phyloP scores from a whole-genome alignment of 2,329 filamentous ascomycete genomes.

The Exophiala xenobiotica region DNA sequence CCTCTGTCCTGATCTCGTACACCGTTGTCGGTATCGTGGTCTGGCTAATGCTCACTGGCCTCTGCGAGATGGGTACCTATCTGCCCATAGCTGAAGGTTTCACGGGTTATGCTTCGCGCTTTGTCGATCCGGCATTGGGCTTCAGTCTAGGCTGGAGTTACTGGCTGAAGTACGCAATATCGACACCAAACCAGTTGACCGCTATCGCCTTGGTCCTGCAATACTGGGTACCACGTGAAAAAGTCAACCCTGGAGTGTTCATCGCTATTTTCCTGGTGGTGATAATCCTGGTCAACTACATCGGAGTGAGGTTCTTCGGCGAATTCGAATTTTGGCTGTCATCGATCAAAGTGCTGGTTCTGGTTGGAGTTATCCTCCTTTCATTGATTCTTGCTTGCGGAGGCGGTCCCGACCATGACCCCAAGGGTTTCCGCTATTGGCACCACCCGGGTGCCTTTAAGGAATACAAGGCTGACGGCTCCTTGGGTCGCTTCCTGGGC shows the following conservation, averaged over 20 bases:
- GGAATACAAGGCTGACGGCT: conserved; percentile 54
- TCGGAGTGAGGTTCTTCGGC: conserved; percentile 48
- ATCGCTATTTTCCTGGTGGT: conserved; percentile 28
- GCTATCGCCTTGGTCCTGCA: conserved; percentile 48
- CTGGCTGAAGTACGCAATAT: conserved; percentile 49
- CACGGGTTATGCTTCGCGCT: conserved; percentile 84
- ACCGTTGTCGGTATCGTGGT: conserved; percentile 78
- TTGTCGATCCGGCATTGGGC: conserved; percentile 71
- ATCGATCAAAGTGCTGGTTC: conserved; percentile 50
- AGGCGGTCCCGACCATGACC: conserved; percentile 48
- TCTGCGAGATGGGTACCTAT: conserved; percentile 85
- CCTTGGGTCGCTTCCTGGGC: conserved; percentile 43
- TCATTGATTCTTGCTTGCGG: conserved; percentile 48
- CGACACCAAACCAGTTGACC: conserved; percentile 47
- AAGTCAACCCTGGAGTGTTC: conserved; percentile 43
- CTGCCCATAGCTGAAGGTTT: conserved; percentile 91
- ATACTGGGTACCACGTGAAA: conserved; percentile 35
- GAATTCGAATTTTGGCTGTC: conserved; percentile 56
- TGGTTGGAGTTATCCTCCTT: conserved; percentile 51
- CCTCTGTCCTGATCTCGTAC: conserved; percentile 75
- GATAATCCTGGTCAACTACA: conserved; percentile 43
- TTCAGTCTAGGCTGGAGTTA: conserved; percentile 38
- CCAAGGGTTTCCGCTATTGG: conserved; percentile 49
- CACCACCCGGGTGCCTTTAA: conserved; percentile 60
- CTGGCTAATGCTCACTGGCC: conserved; percentile 84